Conservation (phyloP, 163 green algal genomes). For the Smithsoniella earleae region DNA sequence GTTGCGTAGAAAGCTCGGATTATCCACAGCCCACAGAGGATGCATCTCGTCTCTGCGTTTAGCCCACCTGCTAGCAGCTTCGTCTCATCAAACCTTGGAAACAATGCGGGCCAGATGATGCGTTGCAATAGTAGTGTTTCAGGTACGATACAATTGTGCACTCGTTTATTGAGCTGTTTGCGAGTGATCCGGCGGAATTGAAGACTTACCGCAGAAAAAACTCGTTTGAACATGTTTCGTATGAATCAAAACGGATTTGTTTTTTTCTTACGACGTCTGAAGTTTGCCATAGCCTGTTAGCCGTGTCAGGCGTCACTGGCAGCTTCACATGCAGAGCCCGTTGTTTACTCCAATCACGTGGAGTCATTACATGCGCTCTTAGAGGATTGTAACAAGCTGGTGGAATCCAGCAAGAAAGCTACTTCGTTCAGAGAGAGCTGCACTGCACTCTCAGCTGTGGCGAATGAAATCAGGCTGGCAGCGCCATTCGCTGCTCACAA, state of each 20-base stretch:
- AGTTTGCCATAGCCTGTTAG: neutral
- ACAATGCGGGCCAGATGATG: neutral
- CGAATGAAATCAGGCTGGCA: slow-evolving; percentile 15
- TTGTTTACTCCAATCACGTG: slow-evolving; percentile 19
- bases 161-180: neutral
- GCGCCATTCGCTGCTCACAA: slow-evolving; percentile 20
- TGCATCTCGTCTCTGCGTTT: too few species aligned
- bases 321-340: slow-evolving; percentile 4
- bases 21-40: too few species aligned
- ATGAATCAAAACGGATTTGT: neutral
- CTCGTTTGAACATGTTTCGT: neutral
- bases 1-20: too few species aligned
- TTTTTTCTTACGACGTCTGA: neutral
- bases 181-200: neutral
- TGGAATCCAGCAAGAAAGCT: slow-evolving; percentile 3
- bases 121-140: slow-evolving; percentile 27
- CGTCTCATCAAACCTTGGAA: neutral
- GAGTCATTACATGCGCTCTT: slow-evolving; percentile 7
- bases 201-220: neutral
- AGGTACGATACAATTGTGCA: neutral
- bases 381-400: slow-evolving; percentile 7
- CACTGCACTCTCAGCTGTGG: neutral
- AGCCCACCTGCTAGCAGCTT: too few species aligned
- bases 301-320: neutral
- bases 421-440: slow-evolving; percentile 16